These are phyloP conservation scores for Neurospora sp. DNA, from an alignment of 495 filamentous ascomycete genomes.

Conservation along the genomic window DNA sequence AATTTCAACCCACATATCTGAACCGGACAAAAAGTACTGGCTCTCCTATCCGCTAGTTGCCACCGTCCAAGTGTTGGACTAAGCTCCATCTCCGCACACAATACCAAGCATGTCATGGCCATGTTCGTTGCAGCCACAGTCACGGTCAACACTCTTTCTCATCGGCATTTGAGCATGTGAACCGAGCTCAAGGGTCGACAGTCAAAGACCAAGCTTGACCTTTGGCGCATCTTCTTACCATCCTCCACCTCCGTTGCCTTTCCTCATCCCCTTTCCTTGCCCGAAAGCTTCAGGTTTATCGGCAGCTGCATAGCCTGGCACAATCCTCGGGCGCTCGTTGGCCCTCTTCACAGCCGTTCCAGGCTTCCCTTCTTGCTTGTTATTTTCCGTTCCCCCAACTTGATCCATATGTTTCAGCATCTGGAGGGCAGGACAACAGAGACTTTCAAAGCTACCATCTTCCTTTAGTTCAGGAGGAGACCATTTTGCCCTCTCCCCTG, in stretches of 20 bases:
- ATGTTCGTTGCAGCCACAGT: too few relatives aligned
- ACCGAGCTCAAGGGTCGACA: too few relatives aligned
- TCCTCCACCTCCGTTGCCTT: not conserved
- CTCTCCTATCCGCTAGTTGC: too few relatives aligned
- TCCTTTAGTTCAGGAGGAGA: conserved; percentile 12
- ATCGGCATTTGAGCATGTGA: too few relatives aligned
- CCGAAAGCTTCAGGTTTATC: not conserved
- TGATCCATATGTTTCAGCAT: conserved; percentile 28
- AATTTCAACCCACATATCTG: too few relatives aligned
- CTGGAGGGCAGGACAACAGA: conserved; percentile 21
- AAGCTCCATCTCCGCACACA: not conserved
- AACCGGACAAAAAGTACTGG: too few relatives aligned
- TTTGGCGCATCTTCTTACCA: not conserved
- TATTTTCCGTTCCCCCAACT: conserved; percentile 22
- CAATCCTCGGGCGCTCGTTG: not conserved
- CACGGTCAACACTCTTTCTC: too few relatives aligned
- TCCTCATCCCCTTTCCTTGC: not conserved
- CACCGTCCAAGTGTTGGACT: too few relatives aligned
- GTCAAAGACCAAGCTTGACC: not conserved
- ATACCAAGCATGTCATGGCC: too few relatives aligned
- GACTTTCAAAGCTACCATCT: conserved; percentile 10
- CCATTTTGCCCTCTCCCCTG: conserved; percentile 35
- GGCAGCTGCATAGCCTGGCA: not conserved
- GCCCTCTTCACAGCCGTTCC: not conserved
- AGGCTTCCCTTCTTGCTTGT: conserved; percentile 8